Base-by-base conservation (phyloP, 495 filamentous ascomycete genomes). In the Aspergillus affinis region DNA sequence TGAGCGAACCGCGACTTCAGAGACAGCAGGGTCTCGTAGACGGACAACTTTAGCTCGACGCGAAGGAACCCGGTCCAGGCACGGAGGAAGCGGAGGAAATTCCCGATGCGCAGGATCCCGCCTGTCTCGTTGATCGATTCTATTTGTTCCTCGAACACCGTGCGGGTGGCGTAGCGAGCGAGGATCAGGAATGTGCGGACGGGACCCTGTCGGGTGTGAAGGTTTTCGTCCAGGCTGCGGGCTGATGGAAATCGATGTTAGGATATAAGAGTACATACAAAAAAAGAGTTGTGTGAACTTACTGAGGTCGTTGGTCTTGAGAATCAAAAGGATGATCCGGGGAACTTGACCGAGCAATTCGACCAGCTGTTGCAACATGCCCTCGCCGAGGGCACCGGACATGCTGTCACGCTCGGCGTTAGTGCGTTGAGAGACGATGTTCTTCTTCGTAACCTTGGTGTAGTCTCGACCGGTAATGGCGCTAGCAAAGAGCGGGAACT, bases 221-320 rank as follows among this genome's bases (percentile, higher is more conserved):
- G 81, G 73, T 88, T 92, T 74, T 98, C 95, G 65, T 99, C 95
- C 29, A 99, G 83, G 61, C 89, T 93, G 60, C 95, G 86, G 27
- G 94, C 84, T 87, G 23, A 26, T 2, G 60, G 47, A 32, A 6
- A 3, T 46, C 17, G 27, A 26, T 55, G 32, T 64, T 49, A 67
- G 67, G 1, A 26, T 56, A 26, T 26, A 26, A 27, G 21, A 12
- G 17, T 45, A 44, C 15, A 30, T 10, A n/a, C 9, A 46, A 44
- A 54, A 10, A 51, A 19, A 46, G 55, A 41, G 17, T 20, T 30
- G 55, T 44, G 8, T 36, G 7, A 48, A 74, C 84, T 67, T 79
- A 87, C 84, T 99, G 46, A 99, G 77, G 72, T 99, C 95, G 70
- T 99, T 99, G 1, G 95, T 99, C 76, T 99, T 99, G 55, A 99